Conservation (phyloP, 2,329 filamentous ascomycete species). For the Diplodia seriata region DNA sequence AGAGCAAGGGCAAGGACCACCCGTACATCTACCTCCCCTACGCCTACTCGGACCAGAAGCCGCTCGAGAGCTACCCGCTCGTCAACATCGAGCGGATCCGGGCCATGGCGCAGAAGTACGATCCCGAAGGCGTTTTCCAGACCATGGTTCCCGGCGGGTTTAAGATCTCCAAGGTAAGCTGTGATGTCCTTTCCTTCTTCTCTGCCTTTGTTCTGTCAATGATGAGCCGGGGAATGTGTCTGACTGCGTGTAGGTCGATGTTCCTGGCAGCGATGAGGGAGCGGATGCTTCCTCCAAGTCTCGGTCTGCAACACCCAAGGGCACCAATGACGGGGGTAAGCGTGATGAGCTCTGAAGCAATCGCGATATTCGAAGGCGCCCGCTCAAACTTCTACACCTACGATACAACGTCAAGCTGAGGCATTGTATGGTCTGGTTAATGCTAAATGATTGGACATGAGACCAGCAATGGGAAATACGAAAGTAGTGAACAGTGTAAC, state of each 20-base stretch:
- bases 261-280: neutral
- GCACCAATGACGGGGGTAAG: neutral
- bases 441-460: too few relatives aligned
- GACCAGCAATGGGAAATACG: too few relatives aligned
- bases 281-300: neutral
- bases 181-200: neutral
- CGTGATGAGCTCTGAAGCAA: neutral
- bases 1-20: constrained; percentile 21
- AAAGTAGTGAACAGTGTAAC: too few relatives aligned
- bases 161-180: constrained; percentile 39
- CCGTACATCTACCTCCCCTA: constrained; percentile 30
- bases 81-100: constrained; percentile 34
- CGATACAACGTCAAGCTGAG: neutral
- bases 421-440: too few relatives aligned
- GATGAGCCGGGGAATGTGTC: neutral
- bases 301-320: neutral
- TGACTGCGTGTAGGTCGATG: neutral
- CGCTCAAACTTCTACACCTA: accelerated
- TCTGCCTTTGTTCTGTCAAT: too few relatives aligned
- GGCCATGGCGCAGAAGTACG: constrained; percentile 33
- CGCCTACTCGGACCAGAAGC: constrained; percentile 33
- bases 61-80: constrained; percentile 38
- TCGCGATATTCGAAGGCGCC: neutral
- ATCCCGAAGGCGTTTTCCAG: constrained; percentile 40
- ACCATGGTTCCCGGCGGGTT: constrained; percentile 40